Evolutionary conservation across 495 filamentous ascomycete species (phyloP), one percentile per base, ranked within the genome.

Genomic region (Aspergillus haitiensis): DNA sequence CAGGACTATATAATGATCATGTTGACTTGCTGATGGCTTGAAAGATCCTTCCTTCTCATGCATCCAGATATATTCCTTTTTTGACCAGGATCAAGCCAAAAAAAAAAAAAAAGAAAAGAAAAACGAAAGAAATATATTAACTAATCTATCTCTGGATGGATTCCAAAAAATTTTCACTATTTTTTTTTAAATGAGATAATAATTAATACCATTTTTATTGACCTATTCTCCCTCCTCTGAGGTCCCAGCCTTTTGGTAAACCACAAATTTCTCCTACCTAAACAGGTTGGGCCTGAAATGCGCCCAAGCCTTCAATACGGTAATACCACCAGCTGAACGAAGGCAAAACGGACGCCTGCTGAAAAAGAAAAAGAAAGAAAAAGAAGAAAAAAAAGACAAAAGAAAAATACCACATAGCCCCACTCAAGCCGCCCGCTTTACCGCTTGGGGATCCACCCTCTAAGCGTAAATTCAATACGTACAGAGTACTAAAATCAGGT

Each of bases 401-500:
- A 3, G 3, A 27, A 27, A 12, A 42, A 16, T 16, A 16, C 31
- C 31, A 42, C 16, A 36, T 49, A 27, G 52, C 52, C 52, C 52
- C 52, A 55, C 52, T 40, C 52, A 40, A 21, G 44, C 9, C 12
- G 39, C 39, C 39, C 39, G 27, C 44, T 47, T 47, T 46, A 16
- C 21, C 21, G 21, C 21, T 27, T 27, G 21, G 21, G 21, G 21
- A 27, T 27, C 21, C 21, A 27, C 21, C 21, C 21, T 27, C 21
- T 3, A 27, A 27, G 21, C 21, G 21, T 27, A 27, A 27, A 27
- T 47, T 47, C 44, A 15, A 13, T 33, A 47, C 54, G 35, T 59
- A 53, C 57, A 47, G 44, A 47, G 44, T 47, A 47, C 44, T 47
- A 59, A 59, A 59, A 63, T 56, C 51, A 27, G 46, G 46, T 56